Evolutionary conservation across 163 green algal species (phyloP), one percentile per base, ranked within the genome.

Genomic region (Prototheca wickerhamii): DNA sequence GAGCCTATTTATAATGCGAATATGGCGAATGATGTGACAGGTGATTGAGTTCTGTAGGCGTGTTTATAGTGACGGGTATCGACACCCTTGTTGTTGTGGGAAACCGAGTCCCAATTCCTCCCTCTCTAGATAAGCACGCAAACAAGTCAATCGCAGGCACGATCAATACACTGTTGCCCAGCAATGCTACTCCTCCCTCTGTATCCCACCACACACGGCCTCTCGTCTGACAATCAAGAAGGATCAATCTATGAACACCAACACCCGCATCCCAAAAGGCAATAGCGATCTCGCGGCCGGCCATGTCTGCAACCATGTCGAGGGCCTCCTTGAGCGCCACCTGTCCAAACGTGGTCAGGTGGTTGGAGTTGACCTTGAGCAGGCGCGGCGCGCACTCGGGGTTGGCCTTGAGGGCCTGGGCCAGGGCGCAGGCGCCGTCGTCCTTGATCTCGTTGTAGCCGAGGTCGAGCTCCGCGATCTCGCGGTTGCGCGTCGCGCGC

Each of bases 291-390:
- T 89, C 77, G 49, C 81, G 83, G n/a, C 76, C 79, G 23, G 67
- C 69, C 79, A 97, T 89, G 66, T 98, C 92, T 37, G 85, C 89
- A 23, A 98, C 92, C 76, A 96, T 90, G 65, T 97, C 91, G 26
- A 93, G 78, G 0, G 92, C 92, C 76, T 98, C 93, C 10, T 61
- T 87, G 35, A 98, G 65, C 4, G 91, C 92, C 40, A 96, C 81
- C 74, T 96, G 86, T 0, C 92, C 92, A 76, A 97, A 95, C 26
- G 83, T 84, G 4, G 84, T 95, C 61, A 98, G 89, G 83, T 98
- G 96, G 74, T 98, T 98, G 68, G 84, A 83, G 65, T 90, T 93
- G 5, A 98, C 70, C 58, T 87, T 91, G 34, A 98, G 64, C 35
- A 91, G 85, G 25, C 68, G 73, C 2, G 91, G 82, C 6, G 90